Conservation (phyloP, 768 basidiomycete species). For the Termitomyces sp. region DNA sequence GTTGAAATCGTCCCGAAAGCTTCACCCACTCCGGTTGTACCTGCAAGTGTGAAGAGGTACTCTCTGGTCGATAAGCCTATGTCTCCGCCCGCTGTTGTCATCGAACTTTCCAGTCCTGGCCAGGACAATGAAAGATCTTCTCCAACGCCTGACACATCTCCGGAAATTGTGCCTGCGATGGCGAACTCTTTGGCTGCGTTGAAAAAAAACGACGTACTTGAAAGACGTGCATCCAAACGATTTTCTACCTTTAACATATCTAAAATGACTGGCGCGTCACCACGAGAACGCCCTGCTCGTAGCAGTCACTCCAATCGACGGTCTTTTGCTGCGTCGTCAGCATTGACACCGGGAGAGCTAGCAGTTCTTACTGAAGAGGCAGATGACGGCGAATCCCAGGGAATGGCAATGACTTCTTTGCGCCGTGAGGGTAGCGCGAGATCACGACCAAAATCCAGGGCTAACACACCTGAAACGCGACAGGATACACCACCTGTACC, state of each 20-base stretch:
- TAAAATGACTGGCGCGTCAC: slow-evolving; percentile 74
- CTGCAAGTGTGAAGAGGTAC: slow-evolving; percentile 70
- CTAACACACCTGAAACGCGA: slow-evolving; percentile 33
- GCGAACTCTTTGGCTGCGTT: slow-evolving; percentile 84
- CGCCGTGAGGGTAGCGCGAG: slow-evolving; percentile 20
- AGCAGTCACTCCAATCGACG: slow-evolving; percentile 51
- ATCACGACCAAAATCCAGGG: slow-evolving; percentile 24
- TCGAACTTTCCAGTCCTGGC: slow-evolving; percentile 47
- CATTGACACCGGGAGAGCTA: slow-evolving; percentile 66
- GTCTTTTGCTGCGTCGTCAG: slow-evolving; percentile 58
- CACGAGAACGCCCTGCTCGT: slow-evolving; percentile 44
- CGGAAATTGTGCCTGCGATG: slow-evolving; percentile 49
- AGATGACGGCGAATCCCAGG: slow-evolving; percentile 49
- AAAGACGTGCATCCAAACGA: slow-evolving; percentile 90
- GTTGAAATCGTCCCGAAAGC: slow-evolving; percentile 14
- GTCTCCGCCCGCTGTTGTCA: slow-evolving; percentile 36
- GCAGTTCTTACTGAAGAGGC: slow-evolving; percentile 65
- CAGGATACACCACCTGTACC: slow-evolving; percentile 36
- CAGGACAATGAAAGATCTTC: slow-evolving; percentile 27
- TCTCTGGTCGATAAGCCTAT: slow-evolving; percentile 73
- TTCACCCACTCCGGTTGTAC: slow-evolving; percentile 38
- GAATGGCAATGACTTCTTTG: slow-evolving; percentile 16
- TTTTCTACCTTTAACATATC: slow-evolving; percentile 94
- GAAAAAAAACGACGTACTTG: slow-evolving; percentile 79
- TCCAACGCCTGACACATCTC: slow-evolving; percentile 32